Evolutionary conservation across 371 early-diverging fungal genomes (phyloP), one percentile per base, ranked within the genome.

Genomic region (Apophysomyces ossiformis): DNA sequence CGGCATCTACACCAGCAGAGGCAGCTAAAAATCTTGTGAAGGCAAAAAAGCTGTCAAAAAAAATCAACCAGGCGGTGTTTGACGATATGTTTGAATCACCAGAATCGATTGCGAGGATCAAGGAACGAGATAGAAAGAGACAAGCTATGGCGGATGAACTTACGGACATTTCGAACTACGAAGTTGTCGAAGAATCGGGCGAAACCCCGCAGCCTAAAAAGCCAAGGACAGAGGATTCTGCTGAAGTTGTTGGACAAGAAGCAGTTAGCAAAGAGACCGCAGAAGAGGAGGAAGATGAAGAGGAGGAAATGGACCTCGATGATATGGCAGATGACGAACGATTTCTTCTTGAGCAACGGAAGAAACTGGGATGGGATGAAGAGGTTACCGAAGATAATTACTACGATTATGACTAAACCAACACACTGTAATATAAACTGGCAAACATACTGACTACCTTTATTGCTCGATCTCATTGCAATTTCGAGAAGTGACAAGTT

Each of bases 31-130:
- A 88, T 41, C 72, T 91, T 37, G 68, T 94, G 35, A 71, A 76
- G 2, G 78, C 80, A 39, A 90, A 89, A 54, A 83, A 89, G 57
- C 73, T 94, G 57, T 96, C 96, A 1, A 93, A 92, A 65, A 96
- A 96, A 72, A 95, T 97, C 71, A 96, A 96, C 70, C 94, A 95
- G 72, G 89, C 85, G 1, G 89, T 92, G 0, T 76, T 96, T 64
- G 89, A 92, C 26, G 85, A 85, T 39, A 87, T 95, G 68, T 90
- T 93, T 67, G 89, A 87, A 54, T 78, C 86, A 50, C 75, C 79
- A 44, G 77, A 85, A 63, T 50, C 81, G 7, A 63, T 87, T 69
- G 70, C 69, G 54, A 65, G 80, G 66, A 66, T 86, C 64, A 71
- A 85, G 68, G 66, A 73, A 58, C 59, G 74, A 63, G 81, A 79